Conservation (phyloP, 352 stramenopile species). For the Globisporangium ultimum region DNA sequence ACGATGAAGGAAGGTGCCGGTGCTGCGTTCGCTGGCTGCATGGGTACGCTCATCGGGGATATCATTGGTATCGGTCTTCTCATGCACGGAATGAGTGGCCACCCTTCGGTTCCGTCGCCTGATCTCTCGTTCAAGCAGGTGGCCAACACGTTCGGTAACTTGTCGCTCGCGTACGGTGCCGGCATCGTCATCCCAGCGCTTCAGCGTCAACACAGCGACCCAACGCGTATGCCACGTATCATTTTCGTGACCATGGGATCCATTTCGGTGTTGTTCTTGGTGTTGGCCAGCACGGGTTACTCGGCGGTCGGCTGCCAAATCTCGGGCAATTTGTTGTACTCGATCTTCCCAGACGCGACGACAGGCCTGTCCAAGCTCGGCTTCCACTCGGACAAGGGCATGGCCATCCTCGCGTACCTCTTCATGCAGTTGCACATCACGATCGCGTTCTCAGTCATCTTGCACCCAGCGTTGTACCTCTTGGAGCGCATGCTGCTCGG, state of each 20-base stretch:
- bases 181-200: too few relatives aligned
- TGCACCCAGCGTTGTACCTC: too few relatives aligned
- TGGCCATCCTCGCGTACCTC: too few relatives aligned
- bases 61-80: slow-evolving; percentile 27
- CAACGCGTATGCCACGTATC: too few relatives aligned
- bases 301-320: slow-evolving; percentile 16
- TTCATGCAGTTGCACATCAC: too few relatives aligned
- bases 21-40: slow-evolving; percentile 36
- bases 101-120: slow-evolving; percentile 9
- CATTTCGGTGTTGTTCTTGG: slow-evolving; percentile 21
- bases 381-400: too few relatives aligned
- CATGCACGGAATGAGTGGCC: slow-evolving; percentile 5
- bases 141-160: slow-evolving; percentile 21
- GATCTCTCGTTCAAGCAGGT: slow-evolving; percentile 22
- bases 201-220: too few relatives aligned
- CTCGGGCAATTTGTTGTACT: slow-evolving; percentile 42
- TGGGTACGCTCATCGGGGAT: slow-evolving; percentile 46
- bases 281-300: slow-evolving; percentile 13
- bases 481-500: too few relatives aligned
- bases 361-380: too few relatives aligned
- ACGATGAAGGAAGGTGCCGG: slow-evolving; percentile 43
- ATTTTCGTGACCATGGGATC: too few relatives aligned
- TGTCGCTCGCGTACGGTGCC: slow-evolving; percentile 27
- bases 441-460: too few relatives aligned
- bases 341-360: slow-evolving; percentile 31